Conservation (phyloP, 176 grass and related monocot genomes). For the Raddia distichophylla region DNA sequence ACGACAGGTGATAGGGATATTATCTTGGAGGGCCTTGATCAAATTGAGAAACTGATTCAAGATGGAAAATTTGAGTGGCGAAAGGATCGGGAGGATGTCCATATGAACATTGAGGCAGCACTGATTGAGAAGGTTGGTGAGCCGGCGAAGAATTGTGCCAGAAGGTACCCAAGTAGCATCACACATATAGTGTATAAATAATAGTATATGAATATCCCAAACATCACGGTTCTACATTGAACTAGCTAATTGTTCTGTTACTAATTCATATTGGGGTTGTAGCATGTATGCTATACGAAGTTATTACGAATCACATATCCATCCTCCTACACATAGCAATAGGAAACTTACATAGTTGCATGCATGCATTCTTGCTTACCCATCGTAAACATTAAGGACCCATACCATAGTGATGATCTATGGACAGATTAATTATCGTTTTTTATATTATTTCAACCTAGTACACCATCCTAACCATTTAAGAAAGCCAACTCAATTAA, state of each 20-base stretch:
- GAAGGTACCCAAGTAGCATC: too few species aligned
- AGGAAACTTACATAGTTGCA: too few species aligned
- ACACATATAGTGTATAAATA: too few species aligned
- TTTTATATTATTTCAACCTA: not conserved
- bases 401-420: not conserved
- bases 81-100: constrained; percentile 85
- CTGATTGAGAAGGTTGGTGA: constrained; percentile 90
- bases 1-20: constrained; percentile 71
- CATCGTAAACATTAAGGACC: not conserved
- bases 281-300: too few species aligned
- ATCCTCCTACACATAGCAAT: too few species aligned
- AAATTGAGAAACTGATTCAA: constrained; percentile 82
- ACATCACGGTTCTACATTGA: constrained; percentile 3
- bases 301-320: too few species aligned
- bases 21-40: constrained; percentile 82
- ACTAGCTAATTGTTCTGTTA: not conserved
- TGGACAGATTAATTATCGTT: not conserved
- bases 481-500: not conserved
- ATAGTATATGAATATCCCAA: too few species aligned
- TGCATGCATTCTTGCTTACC: too few species aligned
- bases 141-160: constrained; percentile 94
- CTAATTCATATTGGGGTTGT: constrained; percentile 52
- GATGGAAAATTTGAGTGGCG: constrained; percentile 92
- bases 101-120: constrained; percentile 98
- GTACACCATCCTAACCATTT: not conserved